These are phyloP conservation scores for Camelina sativa DNA, from an alignment of 345 rosid genomes.

Conservation along the genomic window DNA sequence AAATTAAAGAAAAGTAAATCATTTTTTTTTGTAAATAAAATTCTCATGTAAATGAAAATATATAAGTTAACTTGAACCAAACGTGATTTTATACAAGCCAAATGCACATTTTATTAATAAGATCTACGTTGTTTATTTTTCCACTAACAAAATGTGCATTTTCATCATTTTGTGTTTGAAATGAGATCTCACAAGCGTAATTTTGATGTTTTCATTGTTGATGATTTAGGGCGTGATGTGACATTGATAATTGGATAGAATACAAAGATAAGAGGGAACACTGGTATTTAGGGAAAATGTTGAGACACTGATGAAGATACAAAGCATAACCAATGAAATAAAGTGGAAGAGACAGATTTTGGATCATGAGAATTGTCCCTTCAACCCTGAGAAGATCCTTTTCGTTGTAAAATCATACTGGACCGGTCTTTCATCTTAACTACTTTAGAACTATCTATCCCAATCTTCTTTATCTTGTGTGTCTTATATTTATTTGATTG, in stretches of 20 bases:
- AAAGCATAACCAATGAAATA: conserved; percentile 80
- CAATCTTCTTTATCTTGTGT: conserved; percentile 1
- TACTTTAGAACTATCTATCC: conserved; percentile 9
- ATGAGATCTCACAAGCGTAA: background rate
- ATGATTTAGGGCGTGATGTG: conserved; percentile 69
- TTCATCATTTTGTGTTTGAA: background rate
- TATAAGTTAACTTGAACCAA: too few species aligned
- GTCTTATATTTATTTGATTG: background rate
- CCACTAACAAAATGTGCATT: background rate
- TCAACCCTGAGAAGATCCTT: conserved; percentile 91
- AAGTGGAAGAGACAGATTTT: conserved; percentile 84
- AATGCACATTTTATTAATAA: too few species aligned
- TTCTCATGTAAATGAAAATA: background rate
- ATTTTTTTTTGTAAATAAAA: background rate
- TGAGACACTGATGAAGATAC: conserved; percentile 76
- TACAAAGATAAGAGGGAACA: conserved; percentile 92
- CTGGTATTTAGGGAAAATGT: conserved; percentile 87
- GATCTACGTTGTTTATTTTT: too few species aligned
- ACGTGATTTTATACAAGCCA: too few species aligned
- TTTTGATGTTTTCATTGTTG: conserved; percentile 20
- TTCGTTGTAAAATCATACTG: conserved; percentile 86
- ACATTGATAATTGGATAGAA: conserved; percentile 83
- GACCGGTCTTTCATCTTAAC: conserved; percentile 58
- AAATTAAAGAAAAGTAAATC: too few species aligned
- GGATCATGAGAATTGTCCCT: conserved; percentile 97